Percentiles rank a stretch among this genome's conserved stretches.
These are phyloP conservation scores for Tarenaya hassleriana DNA, from an alignment of 345 rosid species.

Conservation along the genomic window DNA sequence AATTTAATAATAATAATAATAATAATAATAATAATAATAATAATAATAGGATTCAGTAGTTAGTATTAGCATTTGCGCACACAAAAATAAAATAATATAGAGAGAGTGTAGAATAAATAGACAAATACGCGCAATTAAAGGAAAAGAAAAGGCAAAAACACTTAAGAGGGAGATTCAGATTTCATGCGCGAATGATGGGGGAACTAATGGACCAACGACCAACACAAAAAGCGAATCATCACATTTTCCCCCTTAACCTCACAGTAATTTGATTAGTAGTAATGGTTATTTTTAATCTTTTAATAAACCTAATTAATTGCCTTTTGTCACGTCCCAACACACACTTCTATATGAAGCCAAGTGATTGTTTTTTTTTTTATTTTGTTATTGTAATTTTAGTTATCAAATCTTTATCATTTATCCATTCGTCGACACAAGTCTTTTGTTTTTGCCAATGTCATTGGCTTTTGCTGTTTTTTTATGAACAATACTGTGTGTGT, in stretches of 20 bases:
- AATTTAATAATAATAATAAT: too few species aligned
- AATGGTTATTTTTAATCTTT: constrained; percentile 10
- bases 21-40: too few species aligned
- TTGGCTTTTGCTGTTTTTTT: too few species aligned
- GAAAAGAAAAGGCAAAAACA: background rate
- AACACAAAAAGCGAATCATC: constrained; percentile 24
- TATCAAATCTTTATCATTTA: background rate
- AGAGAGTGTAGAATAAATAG: too few species aligned
- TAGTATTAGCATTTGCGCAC: too few species aligned
- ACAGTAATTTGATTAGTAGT: background rate
- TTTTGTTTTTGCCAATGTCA: too few species aligned
- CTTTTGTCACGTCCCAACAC: constrained; percentile 13
- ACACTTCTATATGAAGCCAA: constrained; percentile 17
- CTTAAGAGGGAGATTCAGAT: background rate
- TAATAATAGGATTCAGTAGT: too few species aligned
- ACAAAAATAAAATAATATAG: too few species aligned
- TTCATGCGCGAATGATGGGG: constrained; percentile 30
- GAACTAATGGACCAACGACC: constrained; percentile 21
- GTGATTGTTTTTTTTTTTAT: background rate
- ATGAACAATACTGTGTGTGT: too few species aligned
- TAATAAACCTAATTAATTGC: constrained; percentile 14
- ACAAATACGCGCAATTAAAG: constrained; percentile 19
- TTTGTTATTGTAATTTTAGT: background rate
- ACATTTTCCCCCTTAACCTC: constrained; percentile 12
- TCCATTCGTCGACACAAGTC: too few species aligned